Evolutionary conservation across 1,139 yeast species (phyloP), one percentile per base, ranked within the genome.

Genomic region (Blastobotrys ciferrii): DNA sequence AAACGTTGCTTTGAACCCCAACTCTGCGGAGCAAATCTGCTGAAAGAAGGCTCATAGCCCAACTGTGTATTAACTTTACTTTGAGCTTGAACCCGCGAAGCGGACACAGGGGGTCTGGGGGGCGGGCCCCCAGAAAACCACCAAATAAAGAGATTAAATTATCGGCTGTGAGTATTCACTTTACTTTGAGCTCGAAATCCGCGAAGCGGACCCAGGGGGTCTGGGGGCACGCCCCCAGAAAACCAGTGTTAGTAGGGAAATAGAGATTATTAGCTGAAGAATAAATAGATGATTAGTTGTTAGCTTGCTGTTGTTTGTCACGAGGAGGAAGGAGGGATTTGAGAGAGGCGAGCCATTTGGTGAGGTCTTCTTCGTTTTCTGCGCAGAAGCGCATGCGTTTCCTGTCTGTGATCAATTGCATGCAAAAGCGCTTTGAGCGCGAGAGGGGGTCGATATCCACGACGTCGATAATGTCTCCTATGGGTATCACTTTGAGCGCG

Each of bases 401-500:
- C 42, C 62, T 62, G 0, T 77, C 74, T 0, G 81, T 76, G 32
- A 79, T 76, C 18, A 79, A 63, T 47, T 76, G 62, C 59, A 78
- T 61, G 55, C 82, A 78, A 68, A 73, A 76, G 38, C 59, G 56
- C 52, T 72, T 76, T 7, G 74, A 61, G 46, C 66, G 69, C 5
- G 77, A 70, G 19, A 75, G 48, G 1, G 80, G 75, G 49, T 78
- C 82, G 40, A 77, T 61, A 53, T 79, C 84, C 37, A 78, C 76
- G 25, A 74, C 80, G 56, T 79, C 84, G 12, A 73, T 61, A n/a
- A 80, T 61, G 39, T 74, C 72, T 4, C 59, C 55, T 4, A 75
- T 59, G 3, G 63, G 58, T 6, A 77, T 63, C 35, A 58, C 55
- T 57, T 75, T 74, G 53, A 61, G 48, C 5, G 64, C 64, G 39